Base-by-base conservation (phyloP, 2,329 filamentous ascomycete genomes). In the Ophiostoma piceae region DNA sequence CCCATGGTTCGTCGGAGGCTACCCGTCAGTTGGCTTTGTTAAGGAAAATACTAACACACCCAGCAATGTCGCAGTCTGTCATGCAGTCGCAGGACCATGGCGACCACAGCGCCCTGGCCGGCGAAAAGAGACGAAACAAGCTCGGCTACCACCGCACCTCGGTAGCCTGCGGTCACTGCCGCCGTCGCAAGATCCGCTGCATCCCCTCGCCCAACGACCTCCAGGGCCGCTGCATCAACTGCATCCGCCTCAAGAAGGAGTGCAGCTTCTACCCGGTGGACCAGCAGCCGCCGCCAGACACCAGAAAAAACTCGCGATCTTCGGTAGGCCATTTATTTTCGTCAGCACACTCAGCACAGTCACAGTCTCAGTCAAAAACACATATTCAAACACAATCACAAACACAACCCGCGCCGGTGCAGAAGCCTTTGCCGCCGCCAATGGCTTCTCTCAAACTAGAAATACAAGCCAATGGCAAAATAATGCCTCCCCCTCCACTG, bases 111-210 rank as follows among this genome's bases (percentile, higher is more conserved):
- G 74, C 80, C 35, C 32, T 39, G 19, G 12, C 8, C 62, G 62
- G 16, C 5, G 85, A 87, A 71, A 87, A 84, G 79, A 84, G 82
- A 72, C 88, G 94, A 77, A 97, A 97, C 79, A 97, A 96, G 80
- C 84, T 98, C 72, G 94, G 94, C 54, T 98, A 98, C 78, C 94
- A 97, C 81, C 88, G 94, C 76, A 97, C 93, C 47, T 96, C 94
- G 64, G 92, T 97, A 75, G 95, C 94, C 75, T 98, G 94, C 82
- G 91, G 90, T 70, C 92, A 97, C 78, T 98, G 94, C 78, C 91
- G 94, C 76, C 87, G 92, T 77, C 90, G 94, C 75, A 98, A 98
- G 80, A 98, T 98, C 73, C 86, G 94, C 80, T 98, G 94, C 79
- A 87, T 97, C 68, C 85, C 92, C 62, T 88, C 91, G 9, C 84